phyloP scores from a whole-genome alignment of 148 eudicot species.

The Rhododendron molle region DNA sequence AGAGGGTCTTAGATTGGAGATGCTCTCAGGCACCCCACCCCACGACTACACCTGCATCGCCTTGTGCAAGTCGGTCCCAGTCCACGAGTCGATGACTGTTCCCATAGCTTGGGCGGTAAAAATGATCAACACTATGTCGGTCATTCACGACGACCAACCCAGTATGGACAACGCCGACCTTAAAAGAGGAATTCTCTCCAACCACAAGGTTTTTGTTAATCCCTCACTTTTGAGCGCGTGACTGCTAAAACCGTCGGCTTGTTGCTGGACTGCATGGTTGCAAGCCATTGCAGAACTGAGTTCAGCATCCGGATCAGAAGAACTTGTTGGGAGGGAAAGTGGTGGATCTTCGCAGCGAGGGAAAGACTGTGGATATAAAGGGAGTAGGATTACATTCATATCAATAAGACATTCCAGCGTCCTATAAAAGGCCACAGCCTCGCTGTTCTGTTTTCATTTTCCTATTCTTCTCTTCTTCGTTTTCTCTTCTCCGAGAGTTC shows the following conservation, averaged over 20 bases:
- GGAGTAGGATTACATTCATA: too few species aligned
- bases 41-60: conserved; percentile 20
- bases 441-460: too few species aligned
- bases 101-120: conserved; percentile 32
- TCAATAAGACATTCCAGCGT: too few species aligned
- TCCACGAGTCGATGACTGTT: conserved; percentile 16
- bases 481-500: too few species aligned
- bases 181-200: not conserved
- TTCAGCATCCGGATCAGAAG: conserved; percentile 27
- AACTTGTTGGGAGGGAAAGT: conserved; percentile 37
- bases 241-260: conserved; percentile 16
- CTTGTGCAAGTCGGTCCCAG: conserved; percentile 32
- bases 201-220: conserved; percentile 20
- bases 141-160: not conserved
- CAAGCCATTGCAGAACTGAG: conserved; percentile 28
- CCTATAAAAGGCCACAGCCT: too few species aligned
- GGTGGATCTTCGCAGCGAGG: conserved; percentile 29
- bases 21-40: too few species aligned
- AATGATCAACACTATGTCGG: conserved; percentile 38
- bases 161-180: not conserved
- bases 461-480: too few species aligned
- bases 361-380: conserved; percentile 11
- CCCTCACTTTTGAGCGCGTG: conserved; percentile 29
- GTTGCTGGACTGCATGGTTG: conserved; percentile 11
- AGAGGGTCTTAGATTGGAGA: too few species aligned